These are phyloP conservation scores for Straminergon stramineum DNA, from an alignment of 225 moss, liverwort and hornwort genomes.

Conservation along the genomic window DNA sequence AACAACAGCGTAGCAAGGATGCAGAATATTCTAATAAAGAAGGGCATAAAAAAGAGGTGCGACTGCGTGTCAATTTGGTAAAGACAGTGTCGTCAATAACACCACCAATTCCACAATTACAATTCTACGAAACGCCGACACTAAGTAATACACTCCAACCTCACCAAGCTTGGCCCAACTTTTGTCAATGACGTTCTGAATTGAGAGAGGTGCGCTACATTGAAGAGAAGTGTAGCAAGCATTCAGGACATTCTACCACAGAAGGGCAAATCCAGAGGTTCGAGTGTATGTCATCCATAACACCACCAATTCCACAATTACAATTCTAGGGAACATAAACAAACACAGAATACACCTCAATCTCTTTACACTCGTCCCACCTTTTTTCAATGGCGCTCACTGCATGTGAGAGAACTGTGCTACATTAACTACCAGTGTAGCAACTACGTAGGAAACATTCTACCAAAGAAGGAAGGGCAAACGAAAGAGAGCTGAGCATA, in stretches of 20 bases:
- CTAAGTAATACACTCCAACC: not conserved
- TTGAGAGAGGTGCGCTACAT: not conserved
- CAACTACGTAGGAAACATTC: not conserved
- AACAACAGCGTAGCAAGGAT: not conserved
- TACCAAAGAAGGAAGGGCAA: not conserved
- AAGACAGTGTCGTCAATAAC: not conserved
- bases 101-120: not conserved
- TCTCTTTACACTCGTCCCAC: too few relatives aligned
- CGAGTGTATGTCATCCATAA: not conserved
- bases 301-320: not conserved
- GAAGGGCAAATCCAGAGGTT: not conserved
- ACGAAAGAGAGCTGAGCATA: not conserved
- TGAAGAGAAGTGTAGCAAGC: not conserved
- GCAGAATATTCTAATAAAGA: not conserved
- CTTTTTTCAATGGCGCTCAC: not conserved
- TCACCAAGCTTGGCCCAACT: not conserved
- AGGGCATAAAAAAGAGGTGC: not conserved
- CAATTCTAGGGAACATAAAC: not conserved
- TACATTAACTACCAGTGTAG: not conserved
- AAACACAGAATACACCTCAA: not conserved
- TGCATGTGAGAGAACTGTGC: not conserved
- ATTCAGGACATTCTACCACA: not conserved
- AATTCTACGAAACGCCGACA: not conserved
- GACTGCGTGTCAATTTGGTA: not conserved
- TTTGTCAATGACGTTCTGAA: not conserved